These are phyloP conservation scores for Saturnispora gosingensis DNA, from an alignment of 805 yeast genomes.

Conservation along the genomic window DNA sequence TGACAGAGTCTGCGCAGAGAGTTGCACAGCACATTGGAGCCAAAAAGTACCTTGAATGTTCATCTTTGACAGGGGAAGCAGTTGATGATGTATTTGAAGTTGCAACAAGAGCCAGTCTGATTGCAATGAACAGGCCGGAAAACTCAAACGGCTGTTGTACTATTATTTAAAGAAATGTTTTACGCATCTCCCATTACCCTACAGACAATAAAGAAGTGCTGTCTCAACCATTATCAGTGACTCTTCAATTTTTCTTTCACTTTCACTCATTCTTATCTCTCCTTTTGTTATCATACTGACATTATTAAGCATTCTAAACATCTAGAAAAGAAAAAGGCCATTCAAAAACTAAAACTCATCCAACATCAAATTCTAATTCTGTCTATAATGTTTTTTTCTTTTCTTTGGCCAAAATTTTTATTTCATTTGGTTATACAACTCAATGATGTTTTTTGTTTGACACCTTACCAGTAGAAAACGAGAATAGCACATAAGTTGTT, in stretches of 20 bases:
- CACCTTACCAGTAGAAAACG: not conserved
- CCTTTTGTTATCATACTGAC: not conserved
- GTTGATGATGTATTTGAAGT: constrained; percentile 90
- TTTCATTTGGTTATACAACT: not conserved
- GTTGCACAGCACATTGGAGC: constrained; percentile 80
- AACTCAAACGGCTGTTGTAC: constrained; percentile 34
- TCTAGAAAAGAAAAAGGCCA: not conserved
- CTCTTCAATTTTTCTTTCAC: not conserved
- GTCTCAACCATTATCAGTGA: not conserved
- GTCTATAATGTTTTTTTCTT: not conserved
- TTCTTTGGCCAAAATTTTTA: not conserved
- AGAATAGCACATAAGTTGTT: too few species aligned
- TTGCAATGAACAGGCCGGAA: constrained; percentile 41
- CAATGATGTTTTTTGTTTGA: too few species aligned
- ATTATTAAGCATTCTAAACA: not conserved
- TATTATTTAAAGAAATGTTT: not conserved
- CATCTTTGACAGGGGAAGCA: constrained; percentile 88
- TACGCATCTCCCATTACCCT: not conserved
- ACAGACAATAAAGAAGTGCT: not conserved
- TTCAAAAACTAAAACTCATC: not conserved
- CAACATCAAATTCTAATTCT: not conserved
- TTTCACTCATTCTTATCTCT: not conserved
- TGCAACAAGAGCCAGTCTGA: constrained; percentile 76
- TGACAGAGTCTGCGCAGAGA: constrained; percentile 48
- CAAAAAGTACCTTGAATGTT: constrained; percentile 73